Base-by-base conservation (phyloP, 306 rosid genomes). In the Cucurbita moschata region DNA sequence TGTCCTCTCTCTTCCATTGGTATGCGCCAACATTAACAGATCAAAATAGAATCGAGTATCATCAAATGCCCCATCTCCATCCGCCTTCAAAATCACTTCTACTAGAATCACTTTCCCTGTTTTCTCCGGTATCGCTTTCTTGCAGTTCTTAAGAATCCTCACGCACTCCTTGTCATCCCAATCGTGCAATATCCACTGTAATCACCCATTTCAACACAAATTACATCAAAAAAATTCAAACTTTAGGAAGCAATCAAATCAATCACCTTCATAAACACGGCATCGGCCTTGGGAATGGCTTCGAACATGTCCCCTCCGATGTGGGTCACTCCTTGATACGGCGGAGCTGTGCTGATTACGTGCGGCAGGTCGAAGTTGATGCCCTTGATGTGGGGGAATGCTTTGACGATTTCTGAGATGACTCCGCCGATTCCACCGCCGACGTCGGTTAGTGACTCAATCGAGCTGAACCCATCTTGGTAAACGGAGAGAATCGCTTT, bases 51-150 rank as follows among this genome's bases (percentile, higher is more conserved):
- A 13, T 1, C 84, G 73, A 0, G 75, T 60, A 43, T 87, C 88
- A 0, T 83, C 86, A 50, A 85, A 86, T 13, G 73, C 52, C 5
- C 77, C 87, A 4, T 75, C 55, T 1, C 87, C 86, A 1, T 89
- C 83, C 0, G 85, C 75, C 0, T 77, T 61, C 7, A 88, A 50
- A 4, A 88, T 79, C 13, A 58, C 77, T 4, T 87, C 95, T 50
- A 85, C 86, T 1, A 88, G 83, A 0, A 88, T 82, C 8, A 88
- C 75, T 52, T 88, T 88, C 21, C 90, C 89, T 0, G 37, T 78
- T 62, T 80, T 80, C 77, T 82, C 82, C 0, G 83, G 81, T 8
- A 90, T 83, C 12, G 89, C 94, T 57, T 86, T 85, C 63, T 75
- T 77, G 16, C 86, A 85, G 7, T 87, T 88, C 81, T 79, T 70